These are phyloP conservation scores for Mortierella alpina DNA, from an alignment of 192 early-diverging fungal genomes.

Conservation along the genomic window DNA sequence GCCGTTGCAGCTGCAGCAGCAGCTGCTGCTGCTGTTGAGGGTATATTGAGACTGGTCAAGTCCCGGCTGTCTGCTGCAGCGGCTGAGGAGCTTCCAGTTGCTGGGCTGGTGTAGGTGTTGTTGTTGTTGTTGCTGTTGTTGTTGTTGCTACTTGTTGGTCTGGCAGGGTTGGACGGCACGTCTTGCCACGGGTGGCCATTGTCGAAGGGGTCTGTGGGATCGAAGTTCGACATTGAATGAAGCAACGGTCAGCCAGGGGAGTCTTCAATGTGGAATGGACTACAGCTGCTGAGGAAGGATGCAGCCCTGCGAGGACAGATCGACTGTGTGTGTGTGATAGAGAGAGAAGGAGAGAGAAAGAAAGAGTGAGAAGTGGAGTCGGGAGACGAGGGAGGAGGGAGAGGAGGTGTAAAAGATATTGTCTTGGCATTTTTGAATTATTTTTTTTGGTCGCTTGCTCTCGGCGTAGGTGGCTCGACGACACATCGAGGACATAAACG, in stretches of 20 bases:
- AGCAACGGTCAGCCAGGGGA: not conserved
- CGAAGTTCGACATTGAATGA: conserved; percentile 13
- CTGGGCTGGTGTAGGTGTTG: not conserved
- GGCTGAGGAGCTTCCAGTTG: not conserved
- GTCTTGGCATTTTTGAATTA: conserved; percentile 2
- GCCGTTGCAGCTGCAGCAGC: not conserved
- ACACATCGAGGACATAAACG: too few species aligned
- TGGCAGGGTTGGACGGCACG: conserved; percentile 13
- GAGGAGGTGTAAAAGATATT: not conserved
- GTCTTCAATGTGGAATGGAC: too few species aligned
- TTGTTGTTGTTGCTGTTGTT: not conserved
- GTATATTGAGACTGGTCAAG: not conserved
- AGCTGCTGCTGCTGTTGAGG: not conserved
- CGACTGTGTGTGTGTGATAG: too few species aligned
- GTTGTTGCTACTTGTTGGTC: not conserved
- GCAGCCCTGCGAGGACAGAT: too few species aligned
- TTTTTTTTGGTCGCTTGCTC: not conserved
- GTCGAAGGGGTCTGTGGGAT: conserved; percentile 37
- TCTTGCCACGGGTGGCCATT: conserved; percentile 32
- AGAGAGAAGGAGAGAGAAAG: not conserved
- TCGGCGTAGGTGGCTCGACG: too few species aligned
- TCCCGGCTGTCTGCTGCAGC: not conserved
- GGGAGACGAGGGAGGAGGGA: not conserved
- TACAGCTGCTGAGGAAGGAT: too few species aligned
- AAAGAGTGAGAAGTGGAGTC: not conserved